Evolutionary conservation across 2,329 filamentous ascomycete species (phyloP).

Genomic region (Aspergillus fischeri): DNA sequence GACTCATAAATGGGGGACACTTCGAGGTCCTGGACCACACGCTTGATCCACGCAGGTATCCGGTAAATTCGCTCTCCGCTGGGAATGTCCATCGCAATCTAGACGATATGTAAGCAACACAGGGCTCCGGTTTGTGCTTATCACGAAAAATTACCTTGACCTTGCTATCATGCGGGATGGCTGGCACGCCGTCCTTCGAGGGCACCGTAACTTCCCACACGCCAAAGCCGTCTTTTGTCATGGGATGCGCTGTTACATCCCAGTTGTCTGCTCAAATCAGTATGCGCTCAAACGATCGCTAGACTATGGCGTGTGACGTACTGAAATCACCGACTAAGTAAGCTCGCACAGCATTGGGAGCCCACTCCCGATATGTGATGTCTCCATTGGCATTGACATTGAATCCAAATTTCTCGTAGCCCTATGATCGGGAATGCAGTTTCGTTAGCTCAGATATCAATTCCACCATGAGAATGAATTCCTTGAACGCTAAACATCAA

Average conservation of each 20-base stretch:
- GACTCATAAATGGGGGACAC: conserved; percentile 93
- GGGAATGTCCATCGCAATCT: conserved; percentile 81
- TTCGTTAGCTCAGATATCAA: not conserved
- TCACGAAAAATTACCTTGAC: conserved; percentile 68
- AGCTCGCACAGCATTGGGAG: conserved; percentile 79
- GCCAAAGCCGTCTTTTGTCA: conserved; percentile 81
- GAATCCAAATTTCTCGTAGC: conserved; percentile 81
- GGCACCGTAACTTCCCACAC: conserved; percentile 81
- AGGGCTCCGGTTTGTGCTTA: not conserved
- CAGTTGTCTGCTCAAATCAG: conserved; percentile 64
- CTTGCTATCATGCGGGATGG: conserved; percentile 90
- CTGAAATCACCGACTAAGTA: conserved; percentile 94
- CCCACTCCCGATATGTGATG: conserved; percentile 93
- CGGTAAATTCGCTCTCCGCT: conserved; percentile 79
- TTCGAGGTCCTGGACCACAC: conserved; percentile 86
- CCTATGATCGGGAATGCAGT: conserved; percentile 48
- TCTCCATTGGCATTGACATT: conserved; percentile 77
- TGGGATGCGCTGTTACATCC: conserved; percentile 76
- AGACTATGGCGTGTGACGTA: conserved; percentile 41
- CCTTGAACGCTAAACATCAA: not conserved
- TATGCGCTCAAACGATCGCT: conserved; percentile 9
- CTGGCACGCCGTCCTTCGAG: conserved; percentile 66
- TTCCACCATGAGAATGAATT: not conserved
- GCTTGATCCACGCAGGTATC: conserved; percentile 93
- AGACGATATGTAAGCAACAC: not conserved